Evolutionary conservation across 441 rosid species (phyloP).

Genomic region (Gossypium davidsonii): DNA sequence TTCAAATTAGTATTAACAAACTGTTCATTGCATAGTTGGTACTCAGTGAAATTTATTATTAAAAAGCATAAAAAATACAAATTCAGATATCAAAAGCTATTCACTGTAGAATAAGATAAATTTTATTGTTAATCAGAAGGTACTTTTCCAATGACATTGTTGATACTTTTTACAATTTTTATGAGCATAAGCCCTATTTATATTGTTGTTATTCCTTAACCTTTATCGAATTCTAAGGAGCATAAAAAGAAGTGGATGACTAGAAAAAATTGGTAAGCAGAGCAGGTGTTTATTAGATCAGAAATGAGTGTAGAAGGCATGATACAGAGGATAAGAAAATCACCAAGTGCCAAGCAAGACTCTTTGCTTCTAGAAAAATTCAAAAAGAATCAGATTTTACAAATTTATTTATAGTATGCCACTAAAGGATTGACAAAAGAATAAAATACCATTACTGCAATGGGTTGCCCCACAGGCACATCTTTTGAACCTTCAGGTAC

Average conservation of each 20-base stretch:
- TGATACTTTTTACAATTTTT: neutral
- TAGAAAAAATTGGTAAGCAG: neutral
- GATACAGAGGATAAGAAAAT: neutral
- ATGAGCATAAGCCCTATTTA: neutral
- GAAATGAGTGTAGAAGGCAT: neutral
- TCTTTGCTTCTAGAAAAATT: constrained; percentile 11
- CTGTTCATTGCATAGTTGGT: constrained; percentile 7
- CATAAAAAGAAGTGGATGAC: neutral
- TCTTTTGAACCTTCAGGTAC: constrained; percentile 89
- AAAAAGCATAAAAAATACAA: neutral
- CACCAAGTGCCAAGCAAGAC: neutral
- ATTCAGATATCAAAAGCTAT: constrained; percentile 13
- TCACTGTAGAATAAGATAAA: constrained; percentile 10
- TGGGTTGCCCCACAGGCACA: constrained; percentile 81
- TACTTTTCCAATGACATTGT: neutral
- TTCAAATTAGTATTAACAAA: constrained; percentile 23
- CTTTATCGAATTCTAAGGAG: neutral
- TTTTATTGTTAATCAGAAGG: neutral
- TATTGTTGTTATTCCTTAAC: neutral
- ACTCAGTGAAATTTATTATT: neutral
- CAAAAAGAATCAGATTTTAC: neutral
- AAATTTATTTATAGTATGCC: constrained; percentile 1
- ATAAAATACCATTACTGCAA: constrained; percentile 66
- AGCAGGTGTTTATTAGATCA: neutral
- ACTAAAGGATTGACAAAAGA: constrained; percentile 7